Conservation (phyloP, 768 basidiomycete species). For the Hysterangium stoloniferum region DNA sequence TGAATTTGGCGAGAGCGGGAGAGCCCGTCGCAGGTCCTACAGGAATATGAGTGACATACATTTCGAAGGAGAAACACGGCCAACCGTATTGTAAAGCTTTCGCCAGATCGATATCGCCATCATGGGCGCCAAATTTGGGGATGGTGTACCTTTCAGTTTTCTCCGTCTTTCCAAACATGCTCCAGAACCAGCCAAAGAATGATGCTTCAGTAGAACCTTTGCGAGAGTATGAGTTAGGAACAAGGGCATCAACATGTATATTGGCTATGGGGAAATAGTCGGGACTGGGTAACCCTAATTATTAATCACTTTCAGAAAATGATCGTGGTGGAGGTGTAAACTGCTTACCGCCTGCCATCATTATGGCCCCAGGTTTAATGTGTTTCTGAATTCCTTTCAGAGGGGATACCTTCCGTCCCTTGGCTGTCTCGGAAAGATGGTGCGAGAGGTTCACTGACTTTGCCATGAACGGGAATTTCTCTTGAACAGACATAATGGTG, state of each 20-base stretch:
- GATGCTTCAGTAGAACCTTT: conserved; percentile 22
- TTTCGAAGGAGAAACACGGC: conserved; percentile 10
- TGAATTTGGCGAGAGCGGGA: conserved; percentile 46
- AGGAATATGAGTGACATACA: not conserved
- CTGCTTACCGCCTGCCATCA: conserved; percentile 59
- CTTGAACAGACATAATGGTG: not conserved
- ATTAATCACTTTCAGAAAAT: not conserved
- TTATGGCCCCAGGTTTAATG: conserved; percentile 45
- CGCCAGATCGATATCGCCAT: conserved; percentile 49
- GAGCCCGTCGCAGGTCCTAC: conserved; percentile 41
- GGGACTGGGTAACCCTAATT: conserved; percentile 54
- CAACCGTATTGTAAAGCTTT: conserved; percentile 63
- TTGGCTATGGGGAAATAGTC: conserved; percentile 64
- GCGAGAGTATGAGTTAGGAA: conserved; percentile 42
- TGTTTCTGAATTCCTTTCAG: conserved; percentile 65
- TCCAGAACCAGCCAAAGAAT: conserved; percentile 52
- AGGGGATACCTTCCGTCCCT: conserved; percentile 42
- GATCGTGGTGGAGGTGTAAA: not conserved
- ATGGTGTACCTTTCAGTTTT: conserved; percentile 44
- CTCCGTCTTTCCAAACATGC: conserved; percentile 36
- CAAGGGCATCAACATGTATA: conserved; percentile 47
- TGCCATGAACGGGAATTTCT: conserved; percentile 8
- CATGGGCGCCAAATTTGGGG: conserved; percentile 47
- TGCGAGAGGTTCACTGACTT: conserved; percentile 63
- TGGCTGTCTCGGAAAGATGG: conserved; percentile 54